Base-by-base conservation (phyloP, 2,329 filamentous ascomycete species). In the Neocatenulostroma microsporum region DNA sequence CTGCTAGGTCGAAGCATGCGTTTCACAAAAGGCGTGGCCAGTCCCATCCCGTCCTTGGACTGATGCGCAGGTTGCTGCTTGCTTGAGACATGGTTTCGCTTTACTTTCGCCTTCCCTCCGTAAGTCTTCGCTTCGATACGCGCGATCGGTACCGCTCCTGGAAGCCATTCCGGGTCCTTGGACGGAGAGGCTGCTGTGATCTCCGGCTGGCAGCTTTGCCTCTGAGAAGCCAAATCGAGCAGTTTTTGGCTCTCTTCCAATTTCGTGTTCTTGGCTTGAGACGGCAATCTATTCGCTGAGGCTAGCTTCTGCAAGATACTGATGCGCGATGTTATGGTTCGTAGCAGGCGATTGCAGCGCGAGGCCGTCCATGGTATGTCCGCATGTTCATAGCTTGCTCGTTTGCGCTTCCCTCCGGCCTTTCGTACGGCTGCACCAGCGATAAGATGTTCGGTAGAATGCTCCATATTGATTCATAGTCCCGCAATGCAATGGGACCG, bases 301-400 rank as follows among this genome's bases (percentile, higher is more conserved):
- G 34, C 21, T 18, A 36, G 28, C 24, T 58, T 63, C 24, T 57
- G 50, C 6, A 67, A 51, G 19, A 61, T 61, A 19, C 53, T 48
- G 30, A 67, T 56, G 42, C 63, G 60, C 11, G 60, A 62, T 12
- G 60, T 58, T 10, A 67, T 55, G 11, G 63, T 63, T 27, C 63
- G 56, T 1, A 67, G 54, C 4, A 67, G 51, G 34, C 63, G 58
- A 40, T 63, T 63, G 47, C 63, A 67, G 26, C 62, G 60, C 30
- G 60, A 55, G 12, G 62, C 60, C 6, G 61, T 67, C 62, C 63
- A 67, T 30, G 61, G 56, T 15, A 60, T 37, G 14, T 44, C 41
- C 17, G 24, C 30, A 9, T 24, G 13, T 7, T 30, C 27, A 15
- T 39, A 29, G 20, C n/a, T 26, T 23, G n/a, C 21, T 8, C 39